Evolutionary conservation across 306 rosid genomes (phyloP).

Genomic region (Erythrophleum fordii): DNA sequence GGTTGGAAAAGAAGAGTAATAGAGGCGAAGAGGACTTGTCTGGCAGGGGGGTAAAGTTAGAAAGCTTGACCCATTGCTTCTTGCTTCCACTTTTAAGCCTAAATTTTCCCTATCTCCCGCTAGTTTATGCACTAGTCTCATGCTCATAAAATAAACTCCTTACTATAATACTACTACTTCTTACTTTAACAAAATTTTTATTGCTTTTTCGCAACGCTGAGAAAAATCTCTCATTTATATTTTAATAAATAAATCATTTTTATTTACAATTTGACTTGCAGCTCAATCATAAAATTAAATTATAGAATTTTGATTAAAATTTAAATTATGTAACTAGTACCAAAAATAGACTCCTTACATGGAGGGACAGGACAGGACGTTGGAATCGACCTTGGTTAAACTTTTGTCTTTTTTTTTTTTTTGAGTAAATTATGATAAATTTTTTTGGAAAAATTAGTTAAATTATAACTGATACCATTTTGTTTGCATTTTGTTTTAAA

Average conservation of each 20-base stretch:
- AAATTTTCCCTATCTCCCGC: constrained; percentile 44
- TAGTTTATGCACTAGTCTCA: constrained; percentile 21
- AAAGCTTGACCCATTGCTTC: not conserved
- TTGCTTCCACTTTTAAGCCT: constrained; percentile 59
- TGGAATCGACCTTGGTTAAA: not conserved
- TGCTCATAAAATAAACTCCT: not conserved
- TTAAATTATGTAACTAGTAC: not conserved
- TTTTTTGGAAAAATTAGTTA: not conserved
- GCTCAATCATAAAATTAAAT: not conserved
- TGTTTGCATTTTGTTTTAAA: not conserved
- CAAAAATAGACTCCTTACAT: too few relatives aligned
- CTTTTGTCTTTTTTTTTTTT: too few relatives aligned
- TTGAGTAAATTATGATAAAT: not conserved
- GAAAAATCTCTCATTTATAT: too few relatives aligned
- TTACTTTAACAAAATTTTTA: too few relatives aligned
- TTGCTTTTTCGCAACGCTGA: too few relatives aligned
- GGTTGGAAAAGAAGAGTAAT: not conserved
- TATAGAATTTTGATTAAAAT: too few relatives aligned
- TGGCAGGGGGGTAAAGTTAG: not conserved
- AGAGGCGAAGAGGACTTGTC: not conserved
- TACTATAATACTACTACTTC: too few relatives aligned
- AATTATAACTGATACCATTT: not conserved
- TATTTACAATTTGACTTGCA: not conserved
- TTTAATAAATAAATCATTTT: not conserved
- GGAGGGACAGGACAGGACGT: not conserved